These are phyloP conservation scores for Blastobotrys serpentis DNA, from an alignment of 1,139 yeast species.

Conservation along the genomic window DNA sequence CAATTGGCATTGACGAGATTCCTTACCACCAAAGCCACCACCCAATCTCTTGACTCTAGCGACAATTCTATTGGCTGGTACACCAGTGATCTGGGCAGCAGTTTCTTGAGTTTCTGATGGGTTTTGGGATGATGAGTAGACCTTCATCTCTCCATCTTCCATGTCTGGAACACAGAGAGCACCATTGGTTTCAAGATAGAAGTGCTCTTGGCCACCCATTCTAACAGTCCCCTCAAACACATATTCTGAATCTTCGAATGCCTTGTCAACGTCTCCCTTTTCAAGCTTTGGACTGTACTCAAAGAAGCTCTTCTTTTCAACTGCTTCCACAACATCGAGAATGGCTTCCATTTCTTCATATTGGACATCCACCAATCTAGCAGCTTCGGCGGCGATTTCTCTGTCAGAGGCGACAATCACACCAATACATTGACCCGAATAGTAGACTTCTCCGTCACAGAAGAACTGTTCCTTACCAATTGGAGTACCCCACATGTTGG, in stretches of 20 bases:
- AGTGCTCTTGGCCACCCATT: conserved; percentile 49
- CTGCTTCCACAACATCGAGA: conserved; percentile 46
- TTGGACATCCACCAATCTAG: conserved; percentile 44
- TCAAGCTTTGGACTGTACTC: conserved; percentile 34
- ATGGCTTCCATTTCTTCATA: conserved; percentile 43
- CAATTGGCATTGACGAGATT: conserved; percentile 44
- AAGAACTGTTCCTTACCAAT: conserved; percentile 45
- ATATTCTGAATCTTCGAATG: conserved; percentile 39
- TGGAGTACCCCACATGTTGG: conserved; percentile 45
- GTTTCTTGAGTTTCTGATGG: conserved; percentile 45
- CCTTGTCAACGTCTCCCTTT: conserved; percentile 43
- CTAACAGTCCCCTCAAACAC: conserved; percentile 42
- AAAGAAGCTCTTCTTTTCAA: conserved; percentile 41
- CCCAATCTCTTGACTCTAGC: conserved; percentile 51
- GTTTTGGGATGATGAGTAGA: conserved; percentile 45
- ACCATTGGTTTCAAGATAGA: conserved; percentile 48
- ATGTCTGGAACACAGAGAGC: conserved; percentile 43
- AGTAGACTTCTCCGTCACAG: conserved; percentile 44
- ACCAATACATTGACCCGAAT: conserved; percentile 47
- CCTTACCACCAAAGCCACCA: conserved; percentile 67
- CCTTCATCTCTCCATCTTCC: conserved; percentile 46
- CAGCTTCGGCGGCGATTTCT: conserved; percentile 45
- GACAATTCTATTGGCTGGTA: conserved; percentile 43
- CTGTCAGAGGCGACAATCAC: conserved; percentile 43
- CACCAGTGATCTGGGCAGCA: conserved; percentile 44